Evolutionary conservation across 768 basidiomycete species (phyloP).

Genomic region (Exsudoporus frostii): DNA sequence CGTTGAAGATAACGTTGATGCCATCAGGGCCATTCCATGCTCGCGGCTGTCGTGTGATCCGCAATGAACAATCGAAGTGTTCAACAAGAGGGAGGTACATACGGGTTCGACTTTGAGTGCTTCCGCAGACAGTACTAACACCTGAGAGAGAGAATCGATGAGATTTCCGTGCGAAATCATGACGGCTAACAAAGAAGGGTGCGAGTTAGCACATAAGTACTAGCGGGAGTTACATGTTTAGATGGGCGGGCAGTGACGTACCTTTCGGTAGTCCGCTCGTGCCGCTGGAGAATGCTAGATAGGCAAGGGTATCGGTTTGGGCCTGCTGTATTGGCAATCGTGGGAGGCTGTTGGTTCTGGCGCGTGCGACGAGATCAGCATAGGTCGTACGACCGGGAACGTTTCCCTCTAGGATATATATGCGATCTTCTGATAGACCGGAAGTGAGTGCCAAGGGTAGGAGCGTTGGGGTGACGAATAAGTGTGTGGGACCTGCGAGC

Average conservation of each 20-base stretch:
- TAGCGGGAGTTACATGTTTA: not conserved
- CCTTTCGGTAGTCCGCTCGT: slow-evolving; percentile 78
- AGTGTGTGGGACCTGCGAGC: slow-evolving; percentile 44
- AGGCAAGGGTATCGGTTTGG: slow-evolving; percentile 54
- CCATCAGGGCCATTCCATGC: slow-evolving; percentile 41
- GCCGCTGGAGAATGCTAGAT: slow-evolving; percentile 74
- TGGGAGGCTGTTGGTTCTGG: slow-evolving; percentile 37
- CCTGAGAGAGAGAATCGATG: slow-evolving; percentile 42
- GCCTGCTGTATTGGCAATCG: slow-evolving; percentile 44
- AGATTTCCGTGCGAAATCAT: slow-evolving; percentile 72
- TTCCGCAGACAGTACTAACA: slow-evolving; percentile 29
- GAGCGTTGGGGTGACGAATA: slow-evolving; percentile 52
- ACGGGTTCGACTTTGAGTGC: slow-evolving; percentile 38
- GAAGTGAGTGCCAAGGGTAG: slow-evolving; percentile 40
- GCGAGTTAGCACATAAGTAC: slow-evolving; percentile 4
- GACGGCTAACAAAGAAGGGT: slow-evolving; percentile 43
- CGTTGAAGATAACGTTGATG: slow-evolving; percentile 48
- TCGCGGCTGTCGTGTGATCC: slow-evolving; percentile 32
- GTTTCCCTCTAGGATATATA: slow-evolving; percentile 49
- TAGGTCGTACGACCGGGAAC: slow-evolving; percentile 42
- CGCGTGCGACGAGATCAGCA: slow-evolving; percentile 41
- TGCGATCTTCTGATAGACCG: slow-evolving; percentile 37
- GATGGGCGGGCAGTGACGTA: slow-evolving; percentile 16
- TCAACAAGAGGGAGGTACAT: slow-evolving; percentile 10
- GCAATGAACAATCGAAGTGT: not conserved